Percentiles rank a stretch among this genome's conserved stretches.
Conservation (phyloP, 768 basidiomycete genomes). For the Leucocoprinus birnbaumii region DNA sequence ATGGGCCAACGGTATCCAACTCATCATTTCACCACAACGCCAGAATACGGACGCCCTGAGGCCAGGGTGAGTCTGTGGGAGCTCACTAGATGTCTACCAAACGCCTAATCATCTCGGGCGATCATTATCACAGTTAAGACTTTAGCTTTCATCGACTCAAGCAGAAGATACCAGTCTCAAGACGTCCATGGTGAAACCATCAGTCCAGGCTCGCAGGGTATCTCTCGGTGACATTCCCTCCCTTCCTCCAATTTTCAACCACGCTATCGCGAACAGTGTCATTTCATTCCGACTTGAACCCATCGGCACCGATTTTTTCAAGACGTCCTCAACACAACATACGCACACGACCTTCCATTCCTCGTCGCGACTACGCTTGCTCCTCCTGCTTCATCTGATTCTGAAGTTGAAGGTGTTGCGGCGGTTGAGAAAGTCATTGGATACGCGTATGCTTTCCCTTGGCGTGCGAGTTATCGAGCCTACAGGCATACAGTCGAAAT, state of each 20-base stretch:
- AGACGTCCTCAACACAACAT: neutral
- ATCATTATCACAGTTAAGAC: too few species aligned
- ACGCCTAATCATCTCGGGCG: too few species aligned
- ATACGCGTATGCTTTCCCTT: slow-evolving; percentile 17
- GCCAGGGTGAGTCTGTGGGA: too few species aligned
- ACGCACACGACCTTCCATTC: neutral
- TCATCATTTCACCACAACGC: too few species aligned
- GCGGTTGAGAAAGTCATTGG: slow-evolving; percentile 13
- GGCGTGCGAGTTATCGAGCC: slow-evolving; percentile 16
- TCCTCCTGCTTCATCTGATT: neutral
- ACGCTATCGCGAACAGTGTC: slow-evolving; percentile 18
- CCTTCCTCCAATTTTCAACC: slow-evolving; percentile 19
- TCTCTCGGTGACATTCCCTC: slow-evolving; percentile 13
- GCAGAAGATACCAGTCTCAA: too few species aligned
- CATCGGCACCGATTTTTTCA: slow-evolving; percentile 7
- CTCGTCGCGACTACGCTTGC: neutral
- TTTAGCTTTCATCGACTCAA: too few species aligned
- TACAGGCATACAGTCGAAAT: slow-evolving; percentile 21
- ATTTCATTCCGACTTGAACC: slow-evolving; percentile 18
- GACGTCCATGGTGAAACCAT: too few species aligned
- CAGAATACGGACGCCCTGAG: too few species aligned
- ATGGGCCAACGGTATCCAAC: too few species aligned
- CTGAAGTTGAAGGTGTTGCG: neutral
- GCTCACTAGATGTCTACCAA: too few species aligned
- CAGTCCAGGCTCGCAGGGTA: slow-evolving; percentile 11